phyloP scores from a whole-genome alignment of 208 protist species.

The Herpetomonas samuelpessoai region DNA sequence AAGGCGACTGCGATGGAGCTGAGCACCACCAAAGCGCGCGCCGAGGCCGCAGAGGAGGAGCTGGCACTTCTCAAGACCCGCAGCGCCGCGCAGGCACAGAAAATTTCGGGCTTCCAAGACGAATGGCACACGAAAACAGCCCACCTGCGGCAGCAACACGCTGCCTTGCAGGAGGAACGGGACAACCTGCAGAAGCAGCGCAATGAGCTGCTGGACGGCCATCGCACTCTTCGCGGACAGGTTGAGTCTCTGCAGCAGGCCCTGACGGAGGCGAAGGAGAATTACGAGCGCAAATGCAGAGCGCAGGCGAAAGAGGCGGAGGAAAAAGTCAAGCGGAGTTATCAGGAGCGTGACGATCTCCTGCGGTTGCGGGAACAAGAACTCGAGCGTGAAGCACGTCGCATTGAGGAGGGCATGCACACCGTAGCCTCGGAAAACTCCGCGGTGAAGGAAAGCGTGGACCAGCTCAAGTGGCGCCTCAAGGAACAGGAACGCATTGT shows the following conservation, averaged over 20 bases:
- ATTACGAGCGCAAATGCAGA: slow-evolving; percentile 12
- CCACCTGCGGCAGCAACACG: slow-evolving; percentile 34
- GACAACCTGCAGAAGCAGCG: slow-evolving; percentile 32
- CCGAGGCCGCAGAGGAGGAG: slow-evolving; percentile 23
- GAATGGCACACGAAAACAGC: slow-evolving; percentile 35
- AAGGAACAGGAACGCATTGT: slow-evolving; percentile 15
- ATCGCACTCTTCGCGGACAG: slow-evolving; percentile 28
- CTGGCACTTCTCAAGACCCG: slow-evolving; percentile 16
- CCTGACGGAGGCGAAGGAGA: slow-evolving; percentile 10
- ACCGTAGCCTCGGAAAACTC: slow-evolving; percentile 12
- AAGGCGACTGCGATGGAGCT: slow-evolving; percentile 19
- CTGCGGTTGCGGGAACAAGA: slow-evolving; percentile 23
- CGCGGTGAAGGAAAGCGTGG: slow-evolving; percentile 9
- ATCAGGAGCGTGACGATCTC: slow-evolving; percentile 34
- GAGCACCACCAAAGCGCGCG: slow-evolving; percentile 15
- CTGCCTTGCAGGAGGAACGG: slow-evolving; percentile 27
- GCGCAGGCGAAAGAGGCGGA: slow-evolving; percentile 13
- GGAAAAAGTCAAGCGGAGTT: slow-evolving; percentile 19
- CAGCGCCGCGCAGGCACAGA: slow-evolving; percentile 19
- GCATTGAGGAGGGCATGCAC: slow-evolving; percentile 20
- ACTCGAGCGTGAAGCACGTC: slow-evolving; percentile 12
- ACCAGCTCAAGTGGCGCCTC: slow-evolving; percentile 14
- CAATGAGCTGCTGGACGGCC: slow-evolving; percentile 31
- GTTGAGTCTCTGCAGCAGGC: slow-evolving; percentile 22
- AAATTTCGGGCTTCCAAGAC: slow-evolving; percentile 24